Percentiles rank a stretch among this genome's conserved stretches.
Conservation (phyloP, 345 rosid species). For the Hirschfeldia incana region DNA sequence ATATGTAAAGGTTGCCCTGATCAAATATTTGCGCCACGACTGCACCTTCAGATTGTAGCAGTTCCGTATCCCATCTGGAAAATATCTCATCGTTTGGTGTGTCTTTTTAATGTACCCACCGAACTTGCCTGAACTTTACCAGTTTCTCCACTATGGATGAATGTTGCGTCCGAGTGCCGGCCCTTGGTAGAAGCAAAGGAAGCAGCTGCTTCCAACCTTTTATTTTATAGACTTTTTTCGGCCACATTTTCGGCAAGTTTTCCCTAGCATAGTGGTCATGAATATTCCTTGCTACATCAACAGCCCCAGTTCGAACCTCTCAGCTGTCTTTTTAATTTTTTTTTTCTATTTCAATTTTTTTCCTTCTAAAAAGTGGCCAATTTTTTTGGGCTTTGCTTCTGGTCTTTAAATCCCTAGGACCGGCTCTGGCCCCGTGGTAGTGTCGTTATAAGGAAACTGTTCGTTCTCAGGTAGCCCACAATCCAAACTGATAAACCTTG, state of each 20-base stretch:
- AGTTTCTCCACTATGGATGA: slow-evolving; percentile 32
- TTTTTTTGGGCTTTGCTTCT: too few relatives aligned
- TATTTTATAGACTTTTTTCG: too few relatives aligned
- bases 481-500: slow-evolving; percentile 55
- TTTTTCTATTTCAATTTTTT: too few relatives aligned
- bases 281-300: too few relatives aligned
- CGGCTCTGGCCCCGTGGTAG: rapidly evolving
- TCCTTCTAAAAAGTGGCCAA: too few relatives aligned
- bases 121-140: not conserved
- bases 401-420: too few relatives aligned
- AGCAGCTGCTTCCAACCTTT: too few relatives aligned
- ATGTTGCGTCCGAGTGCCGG: slow-evolving; percentile 41
- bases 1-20: slow-evolving; percentile 33
- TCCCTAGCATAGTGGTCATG: too few relatives aligned
- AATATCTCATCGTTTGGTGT: slow-evolving; percentile 21
- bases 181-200: too few relatives aligned
- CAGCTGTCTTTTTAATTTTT: too few relatives aligned
- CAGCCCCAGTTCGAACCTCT: too few relatives aligned
- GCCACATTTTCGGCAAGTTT: too few relatives aligned
- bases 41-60: slow-evolving; percentile 42
- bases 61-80: slow-evolving; percentile 44
- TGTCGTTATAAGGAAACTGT: slow-evolving; percentile 19
- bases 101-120: not conserved
- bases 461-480: slow-evolving; percentile 40
- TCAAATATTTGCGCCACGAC: slow-evolving; percentile 21